Evolutionary conservation across 1,284 basidiomycete genomes (phyloP).

Genomic region (Butyriboletus appendiculatus): DNA sequence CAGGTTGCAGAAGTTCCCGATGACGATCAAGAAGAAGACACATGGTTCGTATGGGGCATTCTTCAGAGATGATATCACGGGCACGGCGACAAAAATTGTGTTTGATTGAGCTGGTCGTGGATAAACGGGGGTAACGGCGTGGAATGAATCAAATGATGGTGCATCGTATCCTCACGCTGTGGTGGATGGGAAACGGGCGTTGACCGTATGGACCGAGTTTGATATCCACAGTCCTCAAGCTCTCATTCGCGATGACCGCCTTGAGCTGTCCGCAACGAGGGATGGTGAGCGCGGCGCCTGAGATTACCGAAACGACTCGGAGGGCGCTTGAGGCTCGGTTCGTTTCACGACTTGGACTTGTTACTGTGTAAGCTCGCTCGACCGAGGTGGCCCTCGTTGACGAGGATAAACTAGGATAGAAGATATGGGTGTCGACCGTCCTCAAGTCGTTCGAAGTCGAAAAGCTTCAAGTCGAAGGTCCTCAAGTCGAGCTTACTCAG

Average conservation of each 20-base stretch:
- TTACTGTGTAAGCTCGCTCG: neutral
- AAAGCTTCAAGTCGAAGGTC: no score
- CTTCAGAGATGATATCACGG: slow-evolving; percentile 78
- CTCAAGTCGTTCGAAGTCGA: no score
- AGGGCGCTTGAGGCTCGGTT: neutral
- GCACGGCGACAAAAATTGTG: slow-evolving; percentile 87
- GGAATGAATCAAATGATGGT: slow-evolving; percentile 2
- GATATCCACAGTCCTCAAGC: neutral
- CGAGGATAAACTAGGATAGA: no score
- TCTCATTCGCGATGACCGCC: neutral
- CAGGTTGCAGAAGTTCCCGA: slow-evolving; percentile 85
- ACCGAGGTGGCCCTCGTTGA: neutral
- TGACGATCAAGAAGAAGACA: slow-evolving; percentile 96
- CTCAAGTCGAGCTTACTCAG: no score
- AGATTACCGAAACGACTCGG: slow-evolving; percentile 10
- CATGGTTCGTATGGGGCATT: slow-evolving; percentile 85
- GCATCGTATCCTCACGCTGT: slow-evolving; percentile 1
- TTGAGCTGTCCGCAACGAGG: neutral
- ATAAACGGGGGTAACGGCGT: neutral
- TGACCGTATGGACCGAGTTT: neutral
- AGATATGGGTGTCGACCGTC: no score
- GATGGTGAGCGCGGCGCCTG: neutral
- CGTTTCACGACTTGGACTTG: neutral
- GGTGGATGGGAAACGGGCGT: slow-evolving; percentile 11
- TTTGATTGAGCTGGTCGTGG: slow-evolving; percentile 46